Conservation (phyloP, 2,329 filamentous ascomycete genomes). For the Alternaria arborescens region DNA sequence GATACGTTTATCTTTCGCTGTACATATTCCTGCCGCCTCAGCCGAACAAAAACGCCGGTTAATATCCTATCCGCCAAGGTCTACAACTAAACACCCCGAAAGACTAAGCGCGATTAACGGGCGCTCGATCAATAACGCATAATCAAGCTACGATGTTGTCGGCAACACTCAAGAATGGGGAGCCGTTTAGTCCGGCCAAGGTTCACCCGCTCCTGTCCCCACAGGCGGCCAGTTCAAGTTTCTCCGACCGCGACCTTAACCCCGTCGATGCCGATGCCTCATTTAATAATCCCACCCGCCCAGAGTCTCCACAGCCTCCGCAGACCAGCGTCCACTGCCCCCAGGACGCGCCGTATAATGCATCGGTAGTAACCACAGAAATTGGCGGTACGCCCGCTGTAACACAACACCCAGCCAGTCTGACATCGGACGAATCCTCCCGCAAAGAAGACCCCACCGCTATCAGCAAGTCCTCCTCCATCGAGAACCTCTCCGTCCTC, state of each 20-base stretch:
- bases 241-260: slow-evolving; percentile 46
- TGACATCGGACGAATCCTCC: slow-evolving; percentile 38
- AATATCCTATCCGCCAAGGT: slow-evolving; percentile 15
- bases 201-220: slow-evolving; percentile 48
- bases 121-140: background rate
- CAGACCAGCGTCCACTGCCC: slow-evolving; percentile 36
- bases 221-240: slow-evolving; percentile 34
- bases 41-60: slow-evolving; percentile 4
- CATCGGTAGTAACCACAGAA: slow-evolving; percentile 38
- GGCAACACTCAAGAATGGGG: slow-evolving; percentile 34
- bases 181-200: slow-evolving; percentile 46
- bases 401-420: slow-evolving; percentile 24
- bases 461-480: slow-evolving; percentile 45
- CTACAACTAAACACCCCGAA: slow-evolving; percentile 7
- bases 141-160: slow-evolving; percentile 32
- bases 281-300: slow-evolving; percentile 37
- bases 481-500: slow-evolving; percentile 47
- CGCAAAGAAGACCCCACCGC: slow-evolving; percentile 29
- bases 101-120: slow-evolving; percentile 2
- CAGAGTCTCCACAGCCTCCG: slow-evolving; percentile 38
- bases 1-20: slow-evolving; percentile 38
- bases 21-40: slow-evolving; percentile 24
- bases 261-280: slow-evolving; percentile 37
- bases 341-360: slow-evolving; percentile 38
- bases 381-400: slow-evolving; percentile 40